A percentile compares a stretch with the other conserved stretches of the same genome.
These are phyloP conservation scores for Cornus suecica DNA, from an alignment of 148 eudicot species.

Conservation along the genomic window DNA sequence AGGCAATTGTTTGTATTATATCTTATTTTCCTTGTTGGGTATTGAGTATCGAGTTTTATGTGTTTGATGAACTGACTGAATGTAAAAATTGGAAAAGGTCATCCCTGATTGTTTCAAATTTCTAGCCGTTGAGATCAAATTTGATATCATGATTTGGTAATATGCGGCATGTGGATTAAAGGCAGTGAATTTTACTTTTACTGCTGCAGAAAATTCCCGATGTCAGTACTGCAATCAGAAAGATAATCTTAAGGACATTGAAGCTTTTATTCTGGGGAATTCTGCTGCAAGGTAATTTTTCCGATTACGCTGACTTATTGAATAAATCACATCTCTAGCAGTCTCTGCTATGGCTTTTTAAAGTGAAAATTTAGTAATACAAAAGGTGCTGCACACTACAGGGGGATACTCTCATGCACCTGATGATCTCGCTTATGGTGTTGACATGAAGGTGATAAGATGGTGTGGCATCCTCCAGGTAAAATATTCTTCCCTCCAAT, in stretches of 20 bases:
- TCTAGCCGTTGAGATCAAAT: no score
- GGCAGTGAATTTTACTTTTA: neutral
- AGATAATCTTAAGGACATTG: conserved; percentile 38
- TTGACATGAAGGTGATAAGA: conserved; percentile 45
- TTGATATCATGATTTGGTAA: neutral
- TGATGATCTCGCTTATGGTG: conserved; percentile 35
- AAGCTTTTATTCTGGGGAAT: conserved; percentile 54
- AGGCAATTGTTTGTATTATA: neutral
- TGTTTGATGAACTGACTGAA: no score
- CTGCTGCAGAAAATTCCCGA: conserved; percentile 39
- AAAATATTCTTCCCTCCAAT: neutral
- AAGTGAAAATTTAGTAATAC: neutral
- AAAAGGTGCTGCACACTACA: conserved; percentile 12
- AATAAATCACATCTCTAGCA: neutral
- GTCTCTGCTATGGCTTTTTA: neutral
- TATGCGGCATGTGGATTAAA: neutral
- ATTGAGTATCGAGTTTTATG: no score
- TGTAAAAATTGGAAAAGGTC: no score
- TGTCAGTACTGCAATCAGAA: conserved; percentile 24
- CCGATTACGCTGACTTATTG: neutral
- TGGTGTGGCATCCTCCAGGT: conserved; percentile 60
- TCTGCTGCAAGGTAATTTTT: conserved; percentile 37
- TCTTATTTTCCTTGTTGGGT: neutral
- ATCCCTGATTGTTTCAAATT: no score
- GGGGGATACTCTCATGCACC: conserved; percentile 58